A percentile compares a stretch with the other conserved stretches of the same genome.
Evolutionary conservation across 2,329 filamentous ascomycete genomes (phyloP).

Genomic region (Trichoderma afroharzianum): DNA sequence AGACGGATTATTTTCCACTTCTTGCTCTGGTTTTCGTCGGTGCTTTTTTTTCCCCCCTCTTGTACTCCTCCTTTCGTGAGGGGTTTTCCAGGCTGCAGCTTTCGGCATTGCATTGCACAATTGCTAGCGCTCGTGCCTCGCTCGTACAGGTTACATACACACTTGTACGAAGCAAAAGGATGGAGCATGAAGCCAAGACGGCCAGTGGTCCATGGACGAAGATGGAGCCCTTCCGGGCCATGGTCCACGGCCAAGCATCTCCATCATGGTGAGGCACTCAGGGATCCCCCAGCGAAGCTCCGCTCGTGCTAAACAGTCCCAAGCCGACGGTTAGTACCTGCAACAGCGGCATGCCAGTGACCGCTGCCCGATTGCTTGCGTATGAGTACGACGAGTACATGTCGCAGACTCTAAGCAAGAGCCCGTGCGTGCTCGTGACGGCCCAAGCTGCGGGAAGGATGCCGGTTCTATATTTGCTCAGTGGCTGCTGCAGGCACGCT

Average conservation of each 20-base stretch:
- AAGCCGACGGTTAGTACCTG: background rate
- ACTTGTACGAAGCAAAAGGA: background rate
- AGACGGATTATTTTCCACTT: background rate
- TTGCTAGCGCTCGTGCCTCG: slow-evolving; percentile 11
- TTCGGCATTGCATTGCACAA: background rate
- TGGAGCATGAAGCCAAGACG: slow-evolving; percentile 8
- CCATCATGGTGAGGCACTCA: slow-evolving; percentile 14
- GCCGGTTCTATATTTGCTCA: slow-evolving; percentile 5
- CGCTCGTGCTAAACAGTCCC: slow-evolving; percentile 8
- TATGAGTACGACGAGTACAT: background rate
- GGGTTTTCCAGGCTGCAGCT: background rate
- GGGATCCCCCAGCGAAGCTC: slow-evolving; percentile 10
- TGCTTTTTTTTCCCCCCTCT: background rate
- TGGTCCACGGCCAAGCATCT: background rate
- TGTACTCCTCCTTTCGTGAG: background rate
- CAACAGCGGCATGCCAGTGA: background rate
- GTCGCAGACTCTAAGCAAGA: background rate
- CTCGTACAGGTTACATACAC: background rate
- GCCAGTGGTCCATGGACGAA: background rate
- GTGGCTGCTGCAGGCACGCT: background rate
- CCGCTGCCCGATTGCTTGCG: slow-evolving; percentile 3
- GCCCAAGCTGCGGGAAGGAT: background rate
- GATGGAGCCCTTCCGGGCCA: slow-evolving; percentile 5
- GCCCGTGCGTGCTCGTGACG: background rate
- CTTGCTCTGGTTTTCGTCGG: background rate